Base-by-base conservation (phyloP, 352 stramenopile species). In the Phytophthora gonapodyides region DNA sequence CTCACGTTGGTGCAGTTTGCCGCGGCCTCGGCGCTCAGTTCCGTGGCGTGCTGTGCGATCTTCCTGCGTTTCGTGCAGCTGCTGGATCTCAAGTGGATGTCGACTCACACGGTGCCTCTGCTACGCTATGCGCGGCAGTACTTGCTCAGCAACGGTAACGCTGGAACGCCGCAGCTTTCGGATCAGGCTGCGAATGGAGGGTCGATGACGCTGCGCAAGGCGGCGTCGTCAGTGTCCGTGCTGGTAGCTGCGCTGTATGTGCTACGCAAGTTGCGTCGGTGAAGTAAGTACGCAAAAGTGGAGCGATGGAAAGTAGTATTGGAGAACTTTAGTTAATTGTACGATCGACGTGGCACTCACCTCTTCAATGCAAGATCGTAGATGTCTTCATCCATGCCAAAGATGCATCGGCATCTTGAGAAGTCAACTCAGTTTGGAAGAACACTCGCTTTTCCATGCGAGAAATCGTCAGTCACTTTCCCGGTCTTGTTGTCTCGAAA, bases 1-100 rank as follows among this genome's bases (percentile, higher is more conserved):
- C 35, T 88, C 6, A 71, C 69, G 9, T 75, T 88, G 43, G 41
- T 86, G 16, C 83, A 89, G 55, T 83, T 93, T 45, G 54, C 81
- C 12, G 56, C 75, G 1, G 66, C 81, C 21, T 90, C 83, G 4
- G 75, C 82, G 8, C 49, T 94, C 33, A 87, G 80, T 35, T 93
- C 81, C 0, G 71, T 93, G 27, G 85, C 85, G 7, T 84, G 77
- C 31, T 79, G 72, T 44, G 74, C 80, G 0, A 69, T 88, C 41
- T 68, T 84, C 35, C 51, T 89, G 21, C 80, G 80, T 13, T 47
- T 84, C 7, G 50, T 83, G 47, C 80, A 89, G 43, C 27, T 84
- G n/a, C 48, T 82, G 27, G 73, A 76, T 59, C 27, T 60, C 10
- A 77, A 64, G 15, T 66, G 76, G 30, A 62, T 64, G 1, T 61